These are phyloP conservation scores for Bipolaris oryzae DNA, from an alignment of 2,329 filamentous ascomycete genomes.

Conservation along the genomic window DNA sequence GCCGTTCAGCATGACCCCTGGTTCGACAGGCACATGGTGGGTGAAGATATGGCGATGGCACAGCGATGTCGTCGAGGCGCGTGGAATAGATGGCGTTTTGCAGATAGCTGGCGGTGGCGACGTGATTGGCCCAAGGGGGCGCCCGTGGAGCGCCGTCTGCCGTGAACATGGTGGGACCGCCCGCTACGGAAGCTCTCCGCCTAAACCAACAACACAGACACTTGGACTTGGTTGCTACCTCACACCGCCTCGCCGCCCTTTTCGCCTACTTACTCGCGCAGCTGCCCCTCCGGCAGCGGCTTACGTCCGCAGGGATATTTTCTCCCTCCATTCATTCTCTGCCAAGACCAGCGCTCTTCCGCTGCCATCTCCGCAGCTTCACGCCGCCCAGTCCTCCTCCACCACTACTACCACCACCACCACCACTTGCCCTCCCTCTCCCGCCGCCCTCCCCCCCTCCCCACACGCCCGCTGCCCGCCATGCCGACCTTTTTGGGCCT, in stretches of 20 bases:
- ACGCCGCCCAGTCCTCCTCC: neutral
- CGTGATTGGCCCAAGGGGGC: constrained; percentile 15
- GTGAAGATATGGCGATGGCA: constrained; percentile 1
- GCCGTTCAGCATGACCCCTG: constrained; percentile 13
- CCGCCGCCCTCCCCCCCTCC: neutral
- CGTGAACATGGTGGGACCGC: constrained; percentile 11
- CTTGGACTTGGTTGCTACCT: constrained; percentile 21
- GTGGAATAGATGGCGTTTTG: neutral
- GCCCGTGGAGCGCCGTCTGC: constrained; percentile 5
- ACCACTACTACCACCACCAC: neutral
- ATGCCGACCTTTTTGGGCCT: constrained; percentile 98
- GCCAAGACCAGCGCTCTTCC: constrained; percentile 27
- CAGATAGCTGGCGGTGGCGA: constrained; percentile 7
- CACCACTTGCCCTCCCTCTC: neutral
- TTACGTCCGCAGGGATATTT: constrained; percentile 16
- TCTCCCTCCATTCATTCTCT: constrained; percentile 14
- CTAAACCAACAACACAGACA: constrained; percentile 20
- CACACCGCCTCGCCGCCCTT: constrained; percentile 17
- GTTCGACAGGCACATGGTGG: constrained; percentile 5
- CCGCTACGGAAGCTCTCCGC: constrained; percentile 18
- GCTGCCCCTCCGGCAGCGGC: constrained; percentile 12
- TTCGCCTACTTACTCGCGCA: constrained; percentile 21
- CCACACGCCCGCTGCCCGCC: constrained; percentile 11
- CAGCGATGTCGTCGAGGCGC: constrained; percentile 3
- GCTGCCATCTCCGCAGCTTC: constrained; percentile 19